Base-by-base conservation (phyloP, 345 rosid species). In the Eucalyptus curtisii region DNA sequence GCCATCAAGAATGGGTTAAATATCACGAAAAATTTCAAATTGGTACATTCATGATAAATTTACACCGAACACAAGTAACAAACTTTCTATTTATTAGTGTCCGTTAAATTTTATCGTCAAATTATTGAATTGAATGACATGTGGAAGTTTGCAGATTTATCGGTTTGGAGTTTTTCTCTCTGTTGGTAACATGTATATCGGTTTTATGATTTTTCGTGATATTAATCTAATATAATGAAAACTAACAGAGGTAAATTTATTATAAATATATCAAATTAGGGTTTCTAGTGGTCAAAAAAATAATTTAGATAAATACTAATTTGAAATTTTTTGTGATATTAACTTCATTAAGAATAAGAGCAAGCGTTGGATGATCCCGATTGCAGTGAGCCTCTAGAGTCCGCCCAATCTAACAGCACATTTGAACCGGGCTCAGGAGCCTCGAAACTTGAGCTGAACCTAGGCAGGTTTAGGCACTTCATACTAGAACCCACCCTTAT, bases 81-180 rank as follows among this genome's bases (percentile, higher is more conserved):
- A 55, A 55, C 10, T 24, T 55, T 24, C 0, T 55, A 0, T 55
- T 1, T 1, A 10, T 55, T 55, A 55, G 1, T 55, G 1, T 24
- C 2, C 2, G 0, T 55, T 55, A 55, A 11, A 55, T 24, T 55
- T 55, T 22, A 22, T 55, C 1, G 0, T 22, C 3, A 55, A 22
- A 55, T 55, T 55, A 0, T 55, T 22, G 0, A 22, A 5, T 55
- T 24, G 3, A 24, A 55, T 24, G 30, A 55, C 13, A 9, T 3
- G 0, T 20, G 25, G 0, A 22, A 55, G 0, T 55, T 20, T 0
- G 0, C 4, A 24, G 3, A 55, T 22, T 2, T 55, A 55, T 24
- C 13, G 2, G 25, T 55, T 55, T 55, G 1, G 22, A 4, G 27
- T 11, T 55, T 55, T 24, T 8, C 3, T 2, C 1, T 55, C 4